Evolutionary conservation across 1,284 basidiomycete genomes (phyloP), one percentile per base, ranked within the genome.

Genomic region (Apiotrichum veenhuisii): DNA sequence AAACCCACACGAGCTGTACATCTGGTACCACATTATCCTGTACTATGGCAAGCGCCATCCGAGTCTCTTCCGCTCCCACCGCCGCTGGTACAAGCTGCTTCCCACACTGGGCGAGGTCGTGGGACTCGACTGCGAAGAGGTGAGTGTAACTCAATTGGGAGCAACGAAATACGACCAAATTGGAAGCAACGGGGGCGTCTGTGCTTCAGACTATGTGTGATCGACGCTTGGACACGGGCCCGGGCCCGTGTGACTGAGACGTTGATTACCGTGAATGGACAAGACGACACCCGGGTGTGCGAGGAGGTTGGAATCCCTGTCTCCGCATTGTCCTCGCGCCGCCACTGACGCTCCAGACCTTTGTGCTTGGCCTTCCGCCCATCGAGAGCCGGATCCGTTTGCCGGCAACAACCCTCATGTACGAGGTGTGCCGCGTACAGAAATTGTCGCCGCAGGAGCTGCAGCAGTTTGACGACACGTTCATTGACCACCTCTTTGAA

Each of bases 401-500:
- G 55, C 80, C 92, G 30, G 83, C 87, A 18, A 83, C 91, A 4
- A 81, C 81, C 58, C 76, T 96, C 40, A 80, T 97, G 58, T 97
- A 95, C 68, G 91, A 97, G 75, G 87, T 95, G 10, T 93, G 89
- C 72, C 82, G 91, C 45, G 87, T 94, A 50, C 91, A 94, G 73
- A 91, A 88, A 65, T 77, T 95, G 54, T 84, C 85, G 11, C 70
- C 83, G 27, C 79, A 82, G 42, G 91, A 95, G 77, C 79, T 91
- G 40, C 52, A 66, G 3, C 67, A 91, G 46, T 96, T 96, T 71
- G 83, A 85, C 66, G 89, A 92, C 65, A 58, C 78, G 0, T 97
- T 98, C 73, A 87, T 99, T 52, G 87, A 93, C 63, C 85, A 88
- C 67, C 78, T 99, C 40, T 97, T 97, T 66, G 90, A 96, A 58